These are phyloP conservation scores for Aspergillus jensenii DNA, from an alignment of 2,329 filamentous ascomycete genomes.

Conservation along the genomic window DNA sequence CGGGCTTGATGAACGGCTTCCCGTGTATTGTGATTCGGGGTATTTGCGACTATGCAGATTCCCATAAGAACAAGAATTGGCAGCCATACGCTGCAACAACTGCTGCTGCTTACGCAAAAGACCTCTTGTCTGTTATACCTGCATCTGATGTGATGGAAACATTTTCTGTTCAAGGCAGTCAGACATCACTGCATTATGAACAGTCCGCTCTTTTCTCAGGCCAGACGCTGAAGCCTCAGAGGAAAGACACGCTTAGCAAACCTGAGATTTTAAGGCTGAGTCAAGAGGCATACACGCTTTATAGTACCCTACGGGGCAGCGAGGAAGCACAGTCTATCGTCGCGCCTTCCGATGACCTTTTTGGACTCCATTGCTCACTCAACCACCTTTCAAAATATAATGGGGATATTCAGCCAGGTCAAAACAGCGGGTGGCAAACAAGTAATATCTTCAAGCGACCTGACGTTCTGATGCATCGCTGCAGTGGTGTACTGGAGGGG, in stretches of 20 bases:
- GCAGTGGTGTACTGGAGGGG: neutral
- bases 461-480: neutral
- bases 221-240: neutral
- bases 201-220: neutral
- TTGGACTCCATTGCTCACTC: neutral
- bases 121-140: neutral
- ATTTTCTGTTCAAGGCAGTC: neutral
- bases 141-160: neutral
- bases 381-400: neutral
- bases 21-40: slow-evolving; percentile 2
- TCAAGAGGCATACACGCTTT: neutral
- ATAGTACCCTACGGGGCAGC: neutral
- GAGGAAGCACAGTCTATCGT: neutral
- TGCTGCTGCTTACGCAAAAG: slow-evolving; percentile 1
- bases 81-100: neutral
- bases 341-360: neutral
- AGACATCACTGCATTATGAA: neutral
- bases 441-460: neutral
- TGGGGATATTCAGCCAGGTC: too few relatives aligned
- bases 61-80: slow-evolving; percentile 3
- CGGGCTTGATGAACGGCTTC: slow-evolving; percentile 1
- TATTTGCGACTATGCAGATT: slow-evolving; percentile 18
- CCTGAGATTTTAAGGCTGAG: neutral
- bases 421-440: neutral
- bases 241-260: neutral